These are phyloP conservation scores for Leersia perrieri DNA, from an alignment of 176 grass and related monocot genomes.

Conservation along the genomic window DNA sequence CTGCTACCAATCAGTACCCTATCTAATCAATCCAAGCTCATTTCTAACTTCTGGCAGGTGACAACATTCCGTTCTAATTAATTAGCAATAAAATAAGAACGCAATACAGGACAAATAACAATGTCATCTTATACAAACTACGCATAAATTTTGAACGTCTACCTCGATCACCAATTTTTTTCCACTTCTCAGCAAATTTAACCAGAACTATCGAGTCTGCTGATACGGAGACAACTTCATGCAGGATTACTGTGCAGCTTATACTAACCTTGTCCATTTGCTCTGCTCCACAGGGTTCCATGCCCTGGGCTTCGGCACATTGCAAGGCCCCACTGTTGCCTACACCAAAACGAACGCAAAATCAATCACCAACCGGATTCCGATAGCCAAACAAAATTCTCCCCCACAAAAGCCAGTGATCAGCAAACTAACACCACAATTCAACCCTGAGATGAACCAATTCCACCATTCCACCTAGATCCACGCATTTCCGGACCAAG, in stretches of 20 bases:
- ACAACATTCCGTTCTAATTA: background rate
- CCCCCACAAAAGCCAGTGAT: background rate
- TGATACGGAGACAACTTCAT: background rate
- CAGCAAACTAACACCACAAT: background rate
- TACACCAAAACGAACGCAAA: constrained; percentile 29
- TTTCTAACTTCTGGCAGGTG: background rate
- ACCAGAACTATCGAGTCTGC: background rate
- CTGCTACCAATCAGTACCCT: background rate
- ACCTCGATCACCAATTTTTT: background rate
- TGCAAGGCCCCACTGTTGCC: constrained; percentile 86
- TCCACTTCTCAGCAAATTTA: background rate
- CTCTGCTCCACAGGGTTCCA: constrained; percentile 93
- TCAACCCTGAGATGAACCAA: background rate
- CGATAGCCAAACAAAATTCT: constrained; percentile 21
- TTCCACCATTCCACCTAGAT: constrained; percentile 30
- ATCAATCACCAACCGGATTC: constrained; percentile 14
- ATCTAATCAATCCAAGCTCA: constrained; percentile 10
- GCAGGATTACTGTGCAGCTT: background rate
- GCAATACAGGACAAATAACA: background rate
- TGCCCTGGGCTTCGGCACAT: constrained; percentile 72
- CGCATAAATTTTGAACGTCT: background rate
- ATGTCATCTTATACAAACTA: background rate
- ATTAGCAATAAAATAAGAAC: background rate
- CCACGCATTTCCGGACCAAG: constrained; percentile 24
- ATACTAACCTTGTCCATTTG: constrained; percentile 88